Evolutionary conservation across 2,329 filamentous ascomycete species (phyloP), one percentile per base, ranked within the genome.

Genomic region (Trichoderma citrinoviride): DNA sequence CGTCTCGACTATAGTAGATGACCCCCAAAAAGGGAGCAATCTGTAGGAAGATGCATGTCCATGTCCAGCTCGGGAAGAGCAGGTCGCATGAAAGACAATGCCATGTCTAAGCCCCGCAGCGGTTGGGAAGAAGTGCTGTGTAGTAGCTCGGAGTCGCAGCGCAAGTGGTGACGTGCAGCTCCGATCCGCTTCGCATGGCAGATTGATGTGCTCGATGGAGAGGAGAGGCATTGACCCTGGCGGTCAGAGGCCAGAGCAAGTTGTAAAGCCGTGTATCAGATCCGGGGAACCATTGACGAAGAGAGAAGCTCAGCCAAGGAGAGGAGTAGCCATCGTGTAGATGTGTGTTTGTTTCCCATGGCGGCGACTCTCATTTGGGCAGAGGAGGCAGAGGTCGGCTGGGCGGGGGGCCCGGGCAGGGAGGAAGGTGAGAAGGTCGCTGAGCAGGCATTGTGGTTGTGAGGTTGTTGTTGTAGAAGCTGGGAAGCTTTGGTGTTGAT

Each of bases 381-480:
- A 88, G 83, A 77, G 86, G 84, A 76, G 86, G 86, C 61, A 88
- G 84, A 77, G 86, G 86, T 63, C 86, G 81, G 77, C 82, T 85
- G 68, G 86, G 86, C 72, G 86, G 86, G 67, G 86, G 86, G 71
- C 86, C 86, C 62, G 86, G 86, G 83, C 86, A 88, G 70, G 86
- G 86, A 79, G 86, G 86, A 69, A 89, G 84, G 73, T 88, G 85
- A 71, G 85, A 87, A 68, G 86, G 86, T 74, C 86, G 83, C 77
- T 87, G 84, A 69, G 83, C 79, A 77, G 84, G 82, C 82, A 86
- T 85, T 67, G 68, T 76, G 71, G 67, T 67, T 67, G 19, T 61
- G 33, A 66, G 64, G 17, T 65, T 65, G 55, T 62, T 54, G 55
- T 50, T 56, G 58, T 52, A 37, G 37, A 19, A 52, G 56, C 46